These are phyloP conservation scores for Annulohypoxylon truncatum DNA, from an alignment of 2,329 filamentous ascomycete genomes.

Conservation along the genomic window DNA sequence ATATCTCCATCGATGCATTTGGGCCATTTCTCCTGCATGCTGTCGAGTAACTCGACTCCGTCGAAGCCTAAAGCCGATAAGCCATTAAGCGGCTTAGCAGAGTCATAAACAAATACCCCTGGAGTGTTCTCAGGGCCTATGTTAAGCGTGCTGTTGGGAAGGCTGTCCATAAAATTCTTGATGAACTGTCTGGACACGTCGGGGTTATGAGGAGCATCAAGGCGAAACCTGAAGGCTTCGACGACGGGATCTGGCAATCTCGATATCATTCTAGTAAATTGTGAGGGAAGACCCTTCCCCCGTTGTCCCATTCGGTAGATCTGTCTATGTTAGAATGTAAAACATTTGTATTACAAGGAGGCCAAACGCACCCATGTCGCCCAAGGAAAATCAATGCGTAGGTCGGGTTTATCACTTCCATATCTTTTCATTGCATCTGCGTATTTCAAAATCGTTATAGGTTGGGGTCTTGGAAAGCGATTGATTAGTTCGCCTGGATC, in stretches of 20 bases:
- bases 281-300: constrained; percentile 64
- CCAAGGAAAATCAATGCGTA: constrained; percentile 67
- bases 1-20: constrained; percentile 77
- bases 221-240: constrained; percentile 77
- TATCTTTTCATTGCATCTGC: constrained; percentile 81
- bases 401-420: constrained; percentile 92
- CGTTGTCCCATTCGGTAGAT: constrained; percentile 72
- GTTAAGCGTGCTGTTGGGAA: constrained; percentile 68
- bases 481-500: neutral
- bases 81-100: constrained; percentile 77
- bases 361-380: constrained; percentile 65
- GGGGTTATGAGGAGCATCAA: constrained; percentile 62
- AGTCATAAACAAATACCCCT: constrained; percentile 80
- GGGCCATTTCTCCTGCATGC: constrained; percentile 40
- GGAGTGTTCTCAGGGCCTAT: constrained; percentile 80
- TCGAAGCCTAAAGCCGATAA: constrained; percentile 64
- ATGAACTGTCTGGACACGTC: constrained; percentile 56
- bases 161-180: constrained; percentile 75
- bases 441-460: constrained; percentile 63
- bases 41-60: constrained; percentile 44
- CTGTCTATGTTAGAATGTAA: constrained; percentile 55
- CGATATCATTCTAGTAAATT: constrained; percentile 81
- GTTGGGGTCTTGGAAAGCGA: neutral
- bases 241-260: constrained; percentile 74
- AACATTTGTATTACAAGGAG: neutral